A percentile compares a stretch with the other conserved stretches of the same genome.
Evolutionary conservation across 495 filamentous ascomycete species (phyloP).

Genomic region (Penicillium arizonense): DNA sequence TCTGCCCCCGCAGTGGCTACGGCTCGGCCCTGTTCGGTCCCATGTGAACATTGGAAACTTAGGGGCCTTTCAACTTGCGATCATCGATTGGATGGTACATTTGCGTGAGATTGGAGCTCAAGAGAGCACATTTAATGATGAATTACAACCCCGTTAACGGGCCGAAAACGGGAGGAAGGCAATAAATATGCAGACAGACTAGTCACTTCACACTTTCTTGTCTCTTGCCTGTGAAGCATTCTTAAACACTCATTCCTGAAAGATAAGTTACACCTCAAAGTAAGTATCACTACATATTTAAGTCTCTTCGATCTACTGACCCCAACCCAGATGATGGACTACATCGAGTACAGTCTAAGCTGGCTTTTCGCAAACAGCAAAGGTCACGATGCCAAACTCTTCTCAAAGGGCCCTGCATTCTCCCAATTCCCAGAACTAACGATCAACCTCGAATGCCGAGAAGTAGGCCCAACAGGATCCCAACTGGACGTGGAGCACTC

Average conservation of each 20-base stretch:
- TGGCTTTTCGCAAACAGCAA: slow-evolving; percentile 31
- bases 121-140: too few species aligned
- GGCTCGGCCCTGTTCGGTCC: slow-evolving; percentile 10
- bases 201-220: too few species aligned
- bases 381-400: slow-evolving; percentile 46
- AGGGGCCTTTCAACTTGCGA: neutral
- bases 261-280: too few species aligned
- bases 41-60: slow-evolving; percentile 16
- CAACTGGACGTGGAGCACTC: slow-evolving; percentile 39
- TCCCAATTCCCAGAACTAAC: slow-evolving; percentile 35
- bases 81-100: neutral
- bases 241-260: too few species aligned
- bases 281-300: too few species aligned
- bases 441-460: slow-evolving; percentile 42
- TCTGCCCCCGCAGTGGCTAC: slow-evolving; percentile 10
- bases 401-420: slow-evolving; percentile 46
- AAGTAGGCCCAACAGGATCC: slow-evolving; percentile 42
- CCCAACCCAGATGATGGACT: slow-evolving; percentile 15
- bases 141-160: neutral
- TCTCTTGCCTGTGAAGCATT: too few species aligned
- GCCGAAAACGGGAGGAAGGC: neutral
- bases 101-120: too few species aligned
- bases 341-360: slow-evolving; percentile 37
- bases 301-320: neutral
- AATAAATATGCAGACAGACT: neutral